Conservation (phyloP, 345 rosid species). For the Capsella bursapastoris region DNA sequence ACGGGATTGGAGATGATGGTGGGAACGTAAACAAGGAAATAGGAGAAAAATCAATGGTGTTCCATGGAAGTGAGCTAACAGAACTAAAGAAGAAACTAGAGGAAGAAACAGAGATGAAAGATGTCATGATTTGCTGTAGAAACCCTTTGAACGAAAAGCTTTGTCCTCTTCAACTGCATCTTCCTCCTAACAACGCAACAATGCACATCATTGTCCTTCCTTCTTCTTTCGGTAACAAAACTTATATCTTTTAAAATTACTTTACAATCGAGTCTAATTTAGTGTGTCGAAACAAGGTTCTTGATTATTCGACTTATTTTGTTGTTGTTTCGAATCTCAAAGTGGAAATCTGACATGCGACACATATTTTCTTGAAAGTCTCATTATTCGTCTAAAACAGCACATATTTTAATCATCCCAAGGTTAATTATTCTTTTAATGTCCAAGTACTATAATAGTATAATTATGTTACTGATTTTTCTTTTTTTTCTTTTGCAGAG, state of each 20-base stretch:
- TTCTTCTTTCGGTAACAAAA: conserved; percentile 29
- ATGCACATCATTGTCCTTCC: conserved; percentile 77
- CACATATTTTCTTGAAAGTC: conserved; percentile 1
- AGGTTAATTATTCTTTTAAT: background rate
- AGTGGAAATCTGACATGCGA: background rate
- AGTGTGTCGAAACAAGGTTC: no score
- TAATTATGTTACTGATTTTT: background rate
- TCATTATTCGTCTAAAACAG: background rate
- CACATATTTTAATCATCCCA: conserved; percentile 8
- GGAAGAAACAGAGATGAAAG: conserved; percentile 63
- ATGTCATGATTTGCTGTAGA: conserved; percentile 59
- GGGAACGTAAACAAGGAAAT: conserved; percentile 49
- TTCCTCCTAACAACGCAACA: conserved; percentile 80
- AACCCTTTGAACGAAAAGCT: conserved; percentile 77
- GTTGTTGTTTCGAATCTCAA: conserved; percentile 24
- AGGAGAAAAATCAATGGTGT: conserved; percentile 50
- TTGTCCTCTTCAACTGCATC: conserved; percentile 79
- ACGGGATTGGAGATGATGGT: conserved; percentile 57
- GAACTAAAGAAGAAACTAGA: conserved; percentile 61
- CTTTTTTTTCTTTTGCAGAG: background rate
- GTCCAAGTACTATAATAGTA: background rate
- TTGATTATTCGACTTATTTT: background rate
- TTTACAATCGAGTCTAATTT: background rate
- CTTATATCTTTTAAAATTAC: background rate
- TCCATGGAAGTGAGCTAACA: conserved; percentile 67